Evolutionary conservation across 306 rosid species (phyloP).

Genomic region (Gastrolobium villosum): DNA sequence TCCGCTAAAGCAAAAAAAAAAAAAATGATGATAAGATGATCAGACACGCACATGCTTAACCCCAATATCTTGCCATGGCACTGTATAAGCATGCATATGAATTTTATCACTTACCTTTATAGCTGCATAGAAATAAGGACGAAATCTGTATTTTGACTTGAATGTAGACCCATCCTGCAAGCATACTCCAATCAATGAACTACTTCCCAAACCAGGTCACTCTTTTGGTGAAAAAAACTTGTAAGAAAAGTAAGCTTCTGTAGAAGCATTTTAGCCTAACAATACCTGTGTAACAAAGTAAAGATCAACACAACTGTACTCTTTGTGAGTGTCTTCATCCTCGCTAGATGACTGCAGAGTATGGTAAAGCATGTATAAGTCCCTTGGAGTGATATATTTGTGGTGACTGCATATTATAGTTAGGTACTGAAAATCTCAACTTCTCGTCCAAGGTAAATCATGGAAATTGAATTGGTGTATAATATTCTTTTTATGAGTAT

Average conservation of each 20-base stretch:
- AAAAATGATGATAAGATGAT: conserved; percentile 17
- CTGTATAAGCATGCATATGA: background rate
- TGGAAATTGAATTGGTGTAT: conserved; percentile 1
- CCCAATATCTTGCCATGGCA: conserved; percentile 1
- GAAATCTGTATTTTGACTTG: conserved; percentile 87
- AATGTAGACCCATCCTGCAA: conserved; percentile 91
- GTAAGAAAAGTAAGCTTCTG: background rate
- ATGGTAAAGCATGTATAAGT: conserved; percentile 48
- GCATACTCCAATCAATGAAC: conserved; percentile 51
- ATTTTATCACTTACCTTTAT: conserved; percentile 68
- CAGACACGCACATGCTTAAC: conserved; percentile 12
- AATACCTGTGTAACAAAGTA: conserved; percentile 94
- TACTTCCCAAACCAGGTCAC: conserved; percentile 20
- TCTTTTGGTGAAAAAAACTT: conserved; percentile 10
- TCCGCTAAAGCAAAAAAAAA: conserved; percentile 29
- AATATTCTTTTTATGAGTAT: background rate
- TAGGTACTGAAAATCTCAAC: background rate
- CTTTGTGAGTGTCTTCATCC: conserved; percentile 77
- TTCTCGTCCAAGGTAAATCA: background rate
- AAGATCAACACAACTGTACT: conserved; percentile 80
- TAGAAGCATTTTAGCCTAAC: conserved; percentile 17
- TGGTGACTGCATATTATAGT: background rate
- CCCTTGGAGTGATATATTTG: conserved; percentile 10
- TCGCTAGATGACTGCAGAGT: conserved; percentile 85
- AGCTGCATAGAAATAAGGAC: conserved; percentile 88